Evolutionary conservation across 2,329 filamentous ascomycete species (phyloP), one percentile per base, ranked within the genome.

Genomic region (Aspergillus tamarii): DNA sequence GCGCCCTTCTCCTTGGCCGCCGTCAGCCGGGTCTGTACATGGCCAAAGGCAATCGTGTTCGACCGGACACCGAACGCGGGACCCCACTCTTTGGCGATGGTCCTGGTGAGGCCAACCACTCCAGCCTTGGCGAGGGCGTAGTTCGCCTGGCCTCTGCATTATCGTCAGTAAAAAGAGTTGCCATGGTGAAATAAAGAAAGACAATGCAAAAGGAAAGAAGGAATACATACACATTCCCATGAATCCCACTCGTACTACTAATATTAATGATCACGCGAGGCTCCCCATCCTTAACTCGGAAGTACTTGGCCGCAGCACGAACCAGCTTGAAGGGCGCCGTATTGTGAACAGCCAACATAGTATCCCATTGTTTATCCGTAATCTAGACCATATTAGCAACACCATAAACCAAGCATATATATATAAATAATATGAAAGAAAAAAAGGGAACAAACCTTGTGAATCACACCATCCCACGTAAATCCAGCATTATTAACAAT

Each of bases 401-500:
- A 4, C 32, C 10, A 26, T 34, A 10, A 9, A 9, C 9, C 9
- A 34, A 34, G 12, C 10, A 34, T 11, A 34, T 34, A 34, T 11
- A 57, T 21, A 45, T 23, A 19, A 21, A 50, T 21, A 57, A 50
- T 21, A 19, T 19, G 28, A 30, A 57, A 48, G 32, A 53, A 30
- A 59, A 16, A 8, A 53, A 54, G 45, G 12, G 9, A 61, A 68
- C 61, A 16, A 26, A 86, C 84, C 81, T 95, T 96, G 84, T 96
- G 92, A 69, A 96, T 93, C 45, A 96, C 92, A 8, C 90, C 93
- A 77, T 97, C 93, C 92, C 93, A 96, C 0, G 93, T 96, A 80
- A 92, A 96, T 48, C 92, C 93, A 0, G 93, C 93, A 76, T 96
- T 96, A 80, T 96, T 96, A 64, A 96, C 91, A 62, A 96, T 90